These are phyloP conservation scores for Dichotomopilus funicola DNA, from an alignment of 2,329 filamentous ascomycete genomes.

Conservation along the genomic window DNA sequence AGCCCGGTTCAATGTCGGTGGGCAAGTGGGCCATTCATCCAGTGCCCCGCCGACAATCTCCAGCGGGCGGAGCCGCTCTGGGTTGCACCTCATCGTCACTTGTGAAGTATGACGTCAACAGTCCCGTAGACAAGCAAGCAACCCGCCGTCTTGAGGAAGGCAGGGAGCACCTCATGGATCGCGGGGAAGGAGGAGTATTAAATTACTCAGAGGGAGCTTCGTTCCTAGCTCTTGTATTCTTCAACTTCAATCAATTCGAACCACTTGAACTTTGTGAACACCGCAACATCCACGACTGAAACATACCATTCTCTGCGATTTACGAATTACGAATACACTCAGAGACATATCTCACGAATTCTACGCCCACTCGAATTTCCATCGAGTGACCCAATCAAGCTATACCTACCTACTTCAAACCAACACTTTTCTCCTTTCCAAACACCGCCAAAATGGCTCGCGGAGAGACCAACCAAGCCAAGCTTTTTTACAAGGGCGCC, in stretches of 20 bases:
- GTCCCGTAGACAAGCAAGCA: background rate
- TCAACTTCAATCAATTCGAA: background rate
- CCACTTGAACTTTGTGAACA: background rate
- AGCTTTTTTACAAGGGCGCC: slow-evolving; percentile 78
- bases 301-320: background rate
- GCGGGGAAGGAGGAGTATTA: too few species aligned
- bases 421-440: background rate
- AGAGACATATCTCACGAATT: background rate
- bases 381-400: background rate
- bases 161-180: background rate
- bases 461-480: slow-evolving; percentile 63
- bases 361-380: background rate
- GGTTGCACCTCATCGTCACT: slow-evolving; percentile 16
- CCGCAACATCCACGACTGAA: background rate
- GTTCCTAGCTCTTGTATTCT: too few species aligned
- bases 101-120: slow-evolving; percentile 18
- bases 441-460: slow-evolving; percentile 53
- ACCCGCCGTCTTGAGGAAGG: slow-evolving; percentile 10
- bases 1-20: background rate
- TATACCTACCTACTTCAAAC: too few species aligned
- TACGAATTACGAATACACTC: background rate
- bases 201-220: too few species aligned
- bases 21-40: background rate
- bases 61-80: background rate
- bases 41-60: background rate